Evolutionary conservation across 2,329 filamentous ascomycete genomes (phyloP), one percentile per base, ranked within the genome.

Genomic region (Sarocladium strictum): DNA sequence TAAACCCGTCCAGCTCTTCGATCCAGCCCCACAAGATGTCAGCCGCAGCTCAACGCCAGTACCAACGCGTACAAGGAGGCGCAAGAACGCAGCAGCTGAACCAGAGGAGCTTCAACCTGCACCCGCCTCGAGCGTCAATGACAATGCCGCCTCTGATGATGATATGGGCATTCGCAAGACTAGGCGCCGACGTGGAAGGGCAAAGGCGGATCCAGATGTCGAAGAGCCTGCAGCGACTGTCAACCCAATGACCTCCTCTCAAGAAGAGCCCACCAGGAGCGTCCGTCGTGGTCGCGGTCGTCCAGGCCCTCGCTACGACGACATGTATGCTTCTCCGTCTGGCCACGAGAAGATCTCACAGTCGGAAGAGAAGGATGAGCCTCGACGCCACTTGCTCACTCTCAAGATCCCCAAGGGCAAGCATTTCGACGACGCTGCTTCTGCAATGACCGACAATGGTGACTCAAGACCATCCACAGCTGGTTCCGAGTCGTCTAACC

Each of bases 21-120:
- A 80, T 43, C 76, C 77, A 35, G 74, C 77, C 32, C 71, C 73
- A 54, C 74, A 79, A 56, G 74, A 77, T 38, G 66, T 69, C 53
- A 81, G 79, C 60, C 75, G 79, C 58, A 73, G 76, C 56, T 74
- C 75, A 3, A 83, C 78, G 12, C 80, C 80, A 1, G 72, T 64
- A 7, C 67, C 61, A 6, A 62, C 65, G 3, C 62, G 66, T 9
- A 62, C 63, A 32, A 66, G 69, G 23, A 64, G 68, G 26, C 66
- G 68, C 24, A 67, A 63, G 54, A 66, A 64, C 29, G 65, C 61
- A 53, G 67, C 62, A 37, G 61, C 56, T 19, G 65, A 66, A 23
- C 61, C 33, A 7, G 40, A 60, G 23, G 66, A 69, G 7, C 62
- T 66, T 3, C 62, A 63, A 41, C 58, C 59, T 50, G 61, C 61